Evolutionary conservation across 495 filamentous ascomycete genomes (phyloP), one percentile per base, ranked within the genome.

Genomic region (Letharia lupina): DNA sequence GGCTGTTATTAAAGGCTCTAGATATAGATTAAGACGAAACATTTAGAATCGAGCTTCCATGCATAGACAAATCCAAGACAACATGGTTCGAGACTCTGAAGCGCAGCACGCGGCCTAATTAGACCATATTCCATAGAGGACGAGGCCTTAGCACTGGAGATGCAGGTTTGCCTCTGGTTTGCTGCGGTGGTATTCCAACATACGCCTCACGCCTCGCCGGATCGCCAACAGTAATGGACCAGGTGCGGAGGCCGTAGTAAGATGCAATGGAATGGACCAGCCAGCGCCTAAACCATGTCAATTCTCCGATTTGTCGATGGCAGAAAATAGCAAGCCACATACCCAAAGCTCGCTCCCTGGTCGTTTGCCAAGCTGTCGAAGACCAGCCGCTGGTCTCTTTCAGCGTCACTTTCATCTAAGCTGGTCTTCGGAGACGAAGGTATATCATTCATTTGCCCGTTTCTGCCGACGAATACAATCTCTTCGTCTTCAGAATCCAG

Each of bases 161-260:
- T 45, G 60, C 60, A n/a, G 67, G 62, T 18, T 74, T 70, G 31
- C 41, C 60, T 39, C 39, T 63, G 20, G 33, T 65, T 58, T 72
- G 70, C 20, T 23, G 10, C 40, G 44, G 68, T 39, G 65, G 68
- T 16, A 93, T 78, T 5, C 91, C 89, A n/a, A 98, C 89, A 71
- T 96, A 98, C 1, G 95, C 91, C 67, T 96, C 89, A 61, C 91
- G 84, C 41, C 88, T 84, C 48, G 86, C 84, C 20, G 91, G 90
- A 70, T 88, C 80, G 28, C 89, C 91, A 20, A 86, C 81, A 1
- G 90, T 90, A 71, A 93, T 83, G 3, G 88, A 91, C 82, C 89
- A 92, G 52, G 91, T 93, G 60, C 84, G 85, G 64, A 98, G 81
- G 41, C 91, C 93, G 75, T 98, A 98, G 75, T 98, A 98, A 10